Conservation (phyloP, 73 alveolate species). For the Paramecium octaurelia region DNA sequence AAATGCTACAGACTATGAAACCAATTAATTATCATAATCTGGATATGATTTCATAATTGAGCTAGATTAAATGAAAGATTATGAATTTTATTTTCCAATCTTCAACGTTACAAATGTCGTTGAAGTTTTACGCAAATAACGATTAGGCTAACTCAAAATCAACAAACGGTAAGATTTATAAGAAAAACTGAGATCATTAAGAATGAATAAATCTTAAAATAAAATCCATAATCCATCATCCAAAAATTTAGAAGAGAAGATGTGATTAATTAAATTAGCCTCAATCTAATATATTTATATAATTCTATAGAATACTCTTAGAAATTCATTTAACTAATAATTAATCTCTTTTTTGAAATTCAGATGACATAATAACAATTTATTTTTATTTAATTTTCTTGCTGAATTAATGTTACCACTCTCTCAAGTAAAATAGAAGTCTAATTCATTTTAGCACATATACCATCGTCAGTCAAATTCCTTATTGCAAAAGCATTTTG, state of each 20-base stretch:
- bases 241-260: background rate
- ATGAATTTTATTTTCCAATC: background rate
- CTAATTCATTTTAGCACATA: background rate
- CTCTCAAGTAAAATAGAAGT: background rate
- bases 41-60: background rate
- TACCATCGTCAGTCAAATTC: conserved; percentile 15
- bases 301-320: background rate
- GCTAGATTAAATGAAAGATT: background rate
- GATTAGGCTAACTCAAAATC: background rate
- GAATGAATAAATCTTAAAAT: background rate
- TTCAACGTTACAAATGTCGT: background rate
- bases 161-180: background rate
- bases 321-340: background rate
- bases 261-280: background rate
- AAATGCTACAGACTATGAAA: background rate
- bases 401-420: background rate
- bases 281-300: background rate
- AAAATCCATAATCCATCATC: background rate
- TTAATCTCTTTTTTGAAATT: background rate
- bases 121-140: background rate
- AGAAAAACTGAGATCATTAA: background rate
- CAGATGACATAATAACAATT: background rate
- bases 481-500: background rate
- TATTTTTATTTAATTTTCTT: background rate
- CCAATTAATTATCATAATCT: background rate